Percentiles rank a stretch among this genome's conserved stretches.
These are phyloP conservation scores for Avena atlantica DNA, from an alignment of 176 grass and related monocot species.

Conservation along the genomic window DNA sequence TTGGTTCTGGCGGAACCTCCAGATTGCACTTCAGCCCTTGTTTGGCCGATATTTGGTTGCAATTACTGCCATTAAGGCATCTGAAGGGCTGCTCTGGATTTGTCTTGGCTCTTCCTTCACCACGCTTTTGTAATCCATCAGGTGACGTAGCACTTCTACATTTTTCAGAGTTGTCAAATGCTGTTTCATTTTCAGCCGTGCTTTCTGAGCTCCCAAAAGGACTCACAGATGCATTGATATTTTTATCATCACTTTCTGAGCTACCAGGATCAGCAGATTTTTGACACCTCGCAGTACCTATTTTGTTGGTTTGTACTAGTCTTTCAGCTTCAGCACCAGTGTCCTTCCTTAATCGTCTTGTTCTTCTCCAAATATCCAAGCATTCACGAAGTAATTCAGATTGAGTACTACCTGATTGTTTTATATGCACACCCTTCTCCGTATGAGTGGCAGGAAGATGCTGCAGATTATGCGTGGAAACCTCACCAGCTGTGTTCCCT, in stretches of 20 bases:
- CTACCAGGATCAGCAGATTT: slow-evolving; percentile 1
- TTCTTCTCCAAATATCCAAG: slow-evolving; percentile 43
- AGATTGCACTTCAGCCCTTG: slow-evolving; percentile 30
- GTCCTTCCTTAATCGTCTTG: slow-evolving; percentile 38
- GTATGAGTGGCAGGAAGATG: slow-evolving; percentile 15
- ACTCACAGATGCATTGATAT: slow-evolving; percentile 5
- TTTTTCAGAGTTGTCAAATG: slow-evolving; percentile 9
- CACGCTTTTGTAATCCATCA: background rate
- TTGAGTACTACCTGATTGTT: slow-evolving; percentile 25
- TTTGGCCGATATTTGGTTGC: slow-evolving; percentile 24
- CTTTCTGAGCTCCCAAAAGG: slow-evolving; percentile 36
- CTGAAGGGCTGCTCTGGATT: slow-evolving; percentile 13
- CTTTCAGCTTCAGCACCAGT: slow-evolving; percentile 33
- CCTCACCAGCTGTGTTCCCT: background rate
- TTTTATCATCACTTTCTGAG: slow-evolving; percentile 43
- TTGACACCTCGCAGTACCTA: background rate
- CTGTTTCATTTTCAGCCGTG: slow-evolving; percentile 23
- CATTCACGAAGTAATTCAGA: slow-evolving; percentile 43
- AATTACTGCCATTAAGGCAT: slow-evolving; percentile 15
- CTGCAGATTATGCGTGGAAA: background rate
- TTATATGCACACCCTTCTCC: background rate
- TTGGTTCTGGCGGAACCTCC: slow-evolving; percentile 27
- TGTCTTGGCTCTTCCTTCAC: slow-evolving; percentile 33
- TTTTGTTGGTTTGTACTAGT: background rate
- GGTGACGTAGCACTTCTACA: background rate